Conservation (phyloP, 2,329 filamentous ascomycete genomes). For the Fonsecaea multimorphosa region DNA sequence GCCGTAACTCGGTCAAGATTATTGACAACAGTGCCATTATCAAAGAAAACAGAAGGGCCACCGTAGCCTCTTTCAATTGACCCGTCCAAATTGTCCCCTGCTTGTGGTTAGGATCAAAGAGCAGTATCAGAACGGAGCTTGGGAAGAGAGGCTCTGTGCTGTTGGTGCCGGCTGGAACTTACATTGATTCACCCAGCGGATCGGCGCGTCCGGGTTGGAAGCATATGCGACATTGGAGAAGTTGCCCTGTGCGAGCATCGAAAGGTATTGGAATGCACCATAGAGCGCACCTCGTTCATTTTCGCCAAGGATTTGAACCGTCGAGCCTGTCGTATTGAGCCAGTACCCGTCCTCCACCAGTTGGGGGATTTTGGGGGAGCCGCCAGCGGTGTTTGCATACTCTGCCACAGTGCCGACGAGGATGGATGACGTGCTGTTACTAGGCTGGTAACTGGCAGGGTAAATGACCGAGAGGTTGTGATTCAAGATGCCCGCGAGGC, state of each 20-base stretch:
- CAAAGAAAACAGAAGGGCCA: conserved; percentile 72
- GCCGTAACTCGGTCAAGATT: conserved; percentile 66
- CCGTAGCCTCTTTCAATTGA: conserved; percentile 72
- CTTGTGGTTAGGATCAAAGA: conserved; percentile 1
- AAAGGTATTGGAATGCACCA: conserved; percentile 72
- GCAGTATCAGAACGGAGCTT: background rate
- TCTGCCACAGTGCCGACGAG: conserved; percentile 45
- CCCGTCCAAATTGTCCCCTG: conserved; percentile 64
- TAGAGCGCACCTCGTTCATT: conserved; percentile 73
- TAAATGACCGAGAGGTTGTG: conserved; percentile 50
- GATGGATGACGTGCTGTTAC: conserved; percentile 38
- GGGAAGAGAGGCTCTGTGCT: background rate
- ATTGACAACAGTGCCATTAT: conserved; percentile 57
- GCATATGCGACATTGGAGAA: conserved; percentile 56
- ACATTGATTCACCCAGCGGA: conserved; percentile 75
- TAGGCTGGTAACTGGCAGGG: conserved; percentile 42
- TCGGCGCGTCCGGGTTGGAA: conserved; percentile 64
- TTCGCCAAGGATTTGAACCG: conserved; percentile 62
- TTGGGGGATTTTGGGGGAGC: conserved; percentile 35
- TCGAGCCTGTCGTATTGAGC: conserved; percentile 53
- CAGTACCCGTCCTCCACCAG: conserved; percentile 61
- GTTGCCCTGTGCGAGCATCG: conserved; percentile 66
- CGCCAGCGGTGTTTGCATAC: conserved; percentile 41
- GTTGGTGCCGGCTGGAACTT: background rate
- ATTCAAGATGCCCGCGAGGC: conserved; percentile 64